Conservation (phyloP, 2,329 filamentous ascomycete genomes). For the Hypoxylon sp. region DNA sequence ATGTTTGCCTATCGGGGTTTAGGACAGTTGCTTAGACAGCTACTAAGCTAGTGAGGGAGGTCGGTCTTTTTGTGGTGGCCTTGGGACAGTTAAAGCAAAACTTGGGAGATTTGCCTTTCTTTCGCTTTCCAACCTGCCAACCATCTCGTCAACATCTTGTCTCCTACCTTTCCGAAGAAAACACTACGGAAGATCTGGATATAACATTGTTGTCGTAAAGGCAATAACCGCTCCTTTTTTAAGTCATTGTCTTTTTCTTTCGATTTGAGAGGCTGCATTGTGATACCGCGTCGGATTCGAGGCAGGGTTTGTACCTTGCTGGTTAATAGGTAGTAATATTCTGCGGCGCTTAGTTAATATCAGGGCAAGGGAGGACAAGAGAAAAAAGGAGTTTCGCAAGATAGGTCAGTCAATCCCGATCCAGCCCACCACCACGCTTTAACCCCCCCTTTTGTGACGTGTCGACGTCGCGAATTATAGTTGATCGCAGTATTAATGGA, state of each 20-base stretch:
- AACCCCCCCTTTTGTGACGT: constrained; percentile 54
- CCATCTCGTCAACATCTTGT: constrained; percentile 21
- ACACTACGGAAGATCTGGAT: constrained; percentile 25
- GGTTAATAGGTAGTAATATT: constrained; percentile 20
- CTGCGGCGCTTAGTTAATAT: constrained; percentile 38
- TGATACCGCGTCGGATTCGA: constrained; percentile 11
- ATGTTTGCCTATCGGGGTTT: constrained; percentile 41
- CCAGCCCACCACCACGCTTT: constrained; percentile 44
- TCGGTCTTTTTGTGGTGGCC: constrained; percentile 28
- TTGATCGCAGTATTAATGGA: constrained; percentile 42
- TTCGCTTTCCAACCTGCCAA: constrained; percentile 29
- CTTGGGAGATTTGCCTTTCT: constrained; percentile 27
- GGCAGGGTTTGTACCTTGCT: constrained; percentile 21
- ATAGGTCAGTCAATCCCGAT: constrained; percentile 52
- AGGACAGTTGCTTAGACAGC: constrained; percentile 37
- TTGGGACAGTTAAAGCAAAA: constrained; percentile 32
- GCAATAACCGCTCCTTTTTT: constrained; percentile 26
- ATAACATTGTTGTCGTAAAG: constrained; percentile 25
- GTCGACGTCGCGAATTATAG: constrained; percentile 50
- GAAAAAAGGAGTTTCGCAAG: constrained; percentile 41
- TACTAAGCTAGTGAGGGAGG: constrained; percentile 33
- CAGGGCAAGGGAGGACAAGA: constrained; percentile 24
- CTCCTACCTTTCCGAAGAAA: constrained; percentile 18
- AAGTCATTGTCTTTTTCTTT: constrained; percentile 22
- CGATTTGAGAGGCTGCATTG: constrained; percentile 19